These are phyloP conservation scores for Miscanthus sacchariflorus DNA, from an alignment of 202 grass and related monocot genomes.

Conservation along the genomic window DNA sequence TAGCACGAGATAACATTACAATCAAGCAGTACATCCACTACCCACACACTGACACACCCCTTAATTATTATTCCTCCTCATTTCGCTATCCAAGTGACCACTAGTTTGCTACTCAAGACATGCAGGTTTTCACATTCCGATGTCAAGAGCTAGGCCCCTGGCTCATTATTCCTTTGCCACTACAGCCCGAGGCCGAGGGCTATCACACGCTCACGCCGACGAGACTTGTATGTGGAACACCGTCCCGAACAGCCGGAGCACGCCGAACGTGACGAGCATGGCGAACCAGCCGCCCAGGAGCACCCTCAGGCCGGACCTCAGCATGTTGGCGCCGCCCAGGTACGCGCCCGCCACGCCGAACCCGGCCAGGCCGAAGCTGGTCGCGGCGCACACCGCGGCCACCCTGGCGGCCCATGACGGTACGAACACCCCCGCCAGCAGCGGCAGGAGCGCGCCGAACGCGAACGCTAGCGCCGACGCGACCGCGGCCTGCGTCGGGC, in stretches of 20 bases:
- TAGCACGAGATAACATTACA: slow-evolving; percentile 18
- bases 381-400: slow-evolving; percentile 59
- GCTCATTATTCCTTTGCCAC: slow-evolving; percentile 15
- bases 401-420: slow-evolving; percentile 41
- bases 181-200: background rate
- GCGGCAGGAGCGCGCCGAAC: slow-evolving; percentile 68
- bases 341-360: slow-evolving; percentile 71
- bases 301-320: slow-evolving; percentile 64
- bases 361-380: slow-evolving; percentile 59
- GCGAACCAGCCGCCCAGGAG: slow-evolving; percentile 82
- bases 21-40: background rate
- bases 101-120: slow-evolving; percentile 20
- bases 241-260: slow-evolving; percentile 67
- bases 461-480: slow-evolving; percentile 84
- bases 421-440: slow-evolving; percentile 72
- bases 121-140: background rate
- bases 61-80: background rate
- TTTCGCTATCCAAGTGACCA: background rate
- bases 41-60: background rate
- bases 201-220: slow-evolving; percentile 14
- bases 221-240: slow-evolving; percentile 60
- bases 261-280: slow-evolving; percentile 80
- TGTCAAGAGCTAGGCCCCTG: slow-evolving; percentile 6
- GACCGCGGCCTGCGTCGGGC: slow-evolving; percentile 68
- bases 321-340: slow-evolving; percentile 63